Evolutionary conservation across 345 rosid genomes (phyloP).

Genomic region (Camelina laxa): DNA sequence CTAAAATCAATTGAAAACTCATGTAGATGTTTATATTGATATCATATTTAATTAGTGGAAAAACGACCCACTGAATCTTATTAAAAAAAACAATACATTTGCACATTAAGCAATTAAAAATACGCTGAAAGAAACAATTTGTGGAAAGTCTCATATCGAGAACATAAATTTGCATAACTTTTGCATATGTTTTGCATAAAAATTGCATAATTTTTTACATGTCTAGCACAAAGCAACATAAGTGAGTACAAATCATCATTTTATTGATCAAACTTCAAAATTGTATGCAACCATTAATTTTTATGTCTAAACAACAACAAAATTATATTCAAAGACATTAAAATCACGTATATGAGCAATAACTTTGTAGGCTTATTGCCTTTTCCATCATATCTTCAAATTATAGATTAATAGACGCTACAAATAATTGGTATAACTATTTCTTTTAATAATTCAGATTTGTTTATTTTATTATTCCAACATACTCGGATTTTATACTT

Average conservation of each 20-base stretch:
- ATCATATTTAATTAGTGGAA: too few relatives aligned
- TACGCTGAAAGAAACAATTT: background rate
- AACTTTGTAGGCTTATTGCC: background rate
- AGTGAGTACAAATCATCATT: background rate
- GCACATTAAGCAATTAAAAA: background rate
- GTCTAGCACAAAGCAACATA: too few relatives aligned
- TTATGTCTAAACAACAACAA: too few relatives aligned
- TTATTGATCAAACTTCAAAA: background rate
- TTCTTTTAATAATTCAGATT: background rate
- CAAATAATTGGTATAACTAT: background rate
- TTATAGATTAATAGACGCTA: background rate
- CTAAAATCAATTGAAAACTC: too few relatives aligned
- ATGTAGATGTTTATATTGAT: too few relatives aligned
- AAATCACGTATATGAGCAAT: too few relatives aligned
- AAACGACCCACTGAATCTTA: too few relatives aligned
- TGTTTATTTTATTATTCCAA: background rate
- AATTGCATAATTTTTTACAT: too few relatives aligned
- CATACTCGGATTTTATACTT: background rate
- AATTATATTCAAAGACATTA: too few relatives aligned
- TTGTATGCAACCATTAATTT: too few relatives aligned
- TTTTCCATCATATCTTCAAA: too few relatives aligned
- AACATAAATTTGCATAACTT: background rate
- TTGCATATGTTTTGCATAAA: background rate
- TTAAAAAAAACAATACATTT: background rate
- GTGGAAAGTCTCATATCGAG: background rate